A percentile compares a stretch with the other conserved stretches of the same genome.
These are phyloP conservation scores for Cicer chorassanicum DNA, from an alignment of 306 rosid genomes.

Conservation along the genomic window DNA sequence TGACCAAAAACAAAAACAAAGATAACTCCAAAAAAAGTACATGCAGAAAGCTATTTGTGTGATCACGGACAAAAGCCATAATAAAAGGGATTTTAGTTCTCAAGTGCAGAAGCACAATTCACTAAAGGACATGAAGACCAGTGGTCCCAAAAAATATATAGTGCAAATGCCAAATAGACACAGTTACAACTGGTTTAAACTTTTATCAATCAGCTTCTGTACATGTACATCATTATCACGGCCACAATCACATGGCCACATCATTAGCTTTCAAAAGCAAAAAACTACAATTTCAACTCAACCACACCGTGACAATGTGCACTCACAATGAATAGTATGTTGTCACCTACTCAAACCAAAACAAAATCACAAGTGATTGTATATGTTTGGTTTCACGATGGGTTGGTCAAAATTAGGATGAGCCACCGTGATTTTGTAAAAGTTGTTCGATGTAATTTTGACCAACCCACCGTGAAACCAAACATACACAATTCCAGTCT, in stretches of 20 bases:
- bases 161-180: conserved; percentile 14
- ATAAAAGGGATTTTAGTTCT: conserved; percentile 39
- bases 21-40: conserved; percentile 31
- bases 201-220: neutral
- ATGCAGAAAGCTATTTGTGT: conserved; percentile 24
- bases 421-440: too few relatives aligned
- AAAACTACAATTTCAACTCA: conserved; percentile 33
- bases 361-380: conserved; percentile 12
- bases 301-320: conserved; percentile 12
- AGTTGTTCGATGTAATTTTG: too few relatives aligned
- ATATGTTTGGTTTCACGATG: too few relatives aligned
- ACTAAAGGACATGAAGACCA: conserved; percentile 34
- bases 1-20: conserved; percentile 22
- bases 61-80: conserved; percentile 41
- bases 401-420: too few relatives aligned
- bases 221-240: conserved; percentile 19
- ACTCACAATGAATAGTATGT: conserved; percentile 11
- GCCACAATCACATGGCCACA: conserved; percentile 41
- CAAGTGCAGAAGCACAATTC: conserved; percentile 20
- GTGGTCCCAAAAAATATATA: conserved; percentile 37
- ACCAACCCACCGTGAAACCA: too few relatives aligned
- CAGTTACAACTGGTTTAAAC: conserved; percentile 18
- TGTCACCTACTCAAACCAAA: conserved; percentile 18
- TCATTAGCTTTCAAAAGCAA: conserved; percentile 27
- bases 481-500: too few relatives aligned